These are phyloP conservation scores for Fusarium solani-melongenae DNA, from an alignment of 2,329 filamentous ascomycete species.

Conservation along the genomic window DNA sequence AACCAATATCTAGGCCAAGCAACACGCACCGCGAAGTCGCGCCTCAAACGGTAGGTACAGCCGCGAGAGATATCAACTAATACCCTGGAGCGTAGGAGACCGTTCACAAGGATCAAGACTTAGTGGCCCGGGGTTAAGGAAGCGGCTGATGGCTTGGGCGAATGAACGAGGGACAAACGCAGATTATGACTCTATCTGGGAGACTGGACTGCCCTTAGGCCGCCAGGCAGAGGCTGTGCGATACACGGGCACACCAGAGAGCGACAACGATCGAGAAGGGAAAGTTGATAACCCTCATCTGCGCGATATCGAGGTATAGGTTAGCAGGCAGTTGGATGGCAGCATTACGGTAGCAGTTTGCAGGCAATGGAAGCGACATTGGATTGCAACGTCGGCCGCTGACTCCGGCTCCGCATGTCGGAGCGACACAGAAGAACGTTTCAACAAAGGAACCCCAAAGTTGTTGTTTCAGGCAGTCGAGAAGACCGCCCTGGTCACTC, in stretches of 20 bases:
- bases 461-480: slow-evolving; percentile 11
- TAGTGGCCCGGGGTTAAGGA: background rate
- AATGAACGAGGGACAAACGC: background rate
- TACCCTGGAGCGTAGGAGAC: background rate
- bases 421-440: background rate
- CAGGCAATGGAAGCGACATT: slow-evolving; percentile 6
- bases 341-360: background rate
- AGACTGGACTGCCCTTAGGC: background rate
- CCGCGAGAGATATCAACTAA: background rate
- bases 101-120: background rate
- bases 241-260: background rate
- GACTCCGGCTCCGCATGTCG: background rate
- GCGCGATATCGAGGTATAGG: background rate
- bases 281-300: background rate
- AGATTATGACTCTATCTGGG: slow-evolving; percentile 2
- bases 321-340: background rate
- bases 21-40: background rate
- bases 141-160: background rate
- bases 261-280: background rate
- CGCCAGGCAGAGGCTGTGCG: background rate
- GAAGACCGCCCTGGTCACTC: background rate
- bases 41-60: background rate
- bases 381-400: slow-evolving; percentile 7
- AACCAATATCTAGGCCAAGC: background rate
- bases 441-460: background rate